Evolutionary conservation across 1,284 basidiomycete genomes (phyloP), one percentile per base, ranked within the genome.

Genomic region (Hypsizygus ulmarius): DNA sequence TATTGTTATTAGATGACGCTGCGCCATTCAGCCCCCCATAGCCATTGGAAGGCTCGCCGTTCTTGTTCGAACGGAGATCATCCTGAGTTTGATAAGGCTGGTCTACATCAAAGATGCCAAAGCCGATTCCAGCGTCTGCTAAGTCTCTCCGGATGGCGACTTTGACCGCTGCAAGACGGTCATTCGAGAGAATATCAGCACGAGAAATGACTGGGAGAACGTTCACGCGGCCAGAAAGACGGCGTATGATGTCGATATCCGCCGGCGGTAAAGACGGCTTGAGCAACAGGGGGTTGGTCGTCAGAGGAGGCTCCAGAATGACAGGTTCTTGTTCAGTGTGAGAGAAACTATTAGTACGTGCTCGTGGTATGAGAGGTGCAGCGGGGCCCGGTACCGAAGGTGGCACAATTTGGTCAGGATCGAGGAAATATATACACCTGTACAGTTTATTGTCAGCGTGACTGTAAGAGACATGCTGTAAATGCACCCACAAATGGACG

Each of bases 121-220:
- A 90, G 48, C 86, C 86, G 63, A 92, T 88, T 51, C 89, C 89
- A 33, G 84, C 84, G 51, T 82, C 80, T 19, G 85, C 86, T 40
- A 92, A 74, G 69, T 90, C 87, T 58, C 81, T 70, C 56, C 87
- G 79, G 59, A 92, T 77, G 51, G 86, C 89, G 59, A 82, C 68
- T 67, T 90, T 90, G 65, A 91, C 78, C 47, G 80, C 79, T 38
- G 79, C 77, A 45, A 92, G 77, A 50, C 86, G 81, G 61, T 97
- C 93, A 66, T 94, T 94, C 43, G 93, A 93, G 59, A 97, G 78
- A 46, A 87, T 85, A 71, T 97, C 95, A 38, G 92, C 87, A 61
- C 93, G 87, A 54, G 93, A 90, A 59, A 97, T 88, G 59, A 97
- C 91, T 48, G 95, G 94, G 56, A 97, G 88, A 47, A 97, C 84